Base-by-base conservation (phyloP, 352 stramenopile species). In the Plasmopara halstedii region DNA sequence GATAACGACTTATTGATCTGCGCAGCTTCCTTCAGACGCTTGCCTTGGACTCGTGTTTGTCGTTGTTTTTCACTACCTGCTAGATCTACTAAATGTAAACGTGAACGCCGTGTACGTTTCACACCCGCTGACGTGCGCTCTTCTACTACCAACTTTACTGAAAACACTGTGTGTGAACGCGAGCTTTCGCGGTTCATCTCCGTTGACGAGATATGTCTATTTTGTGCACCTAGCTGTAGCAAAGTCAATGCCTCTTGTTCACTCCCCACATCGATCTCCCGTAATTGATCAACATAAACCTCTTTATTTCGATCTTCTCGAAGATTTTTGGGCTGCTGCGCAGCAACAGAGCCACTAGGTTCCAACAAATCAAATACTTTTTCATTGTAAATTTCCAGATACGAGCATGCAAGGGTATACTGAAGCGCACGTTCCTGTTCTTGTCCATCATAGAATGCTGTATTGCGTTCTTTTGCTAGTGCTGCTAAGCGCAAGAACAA, bases 111-210 rank as follows among this genome's bases (percentile, higher is more conserved):
- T 1, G 71, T 92, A 35, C 86, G 64, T 17, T 75, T 53, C 13
- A 82, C 61, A 15, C 78, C 80, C 23, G 60, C 53, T 3, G 67
- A 61, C 10, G 79, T 85, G 20, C 80, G 68, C 37, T 89, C 58
- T 3, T 68, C 83, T 18, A 87, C 83, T 50, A 97, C 78, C 32
- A 99, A 46, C 39, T 92, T 85, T 17, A 99, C 72, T 11, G 94
- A 97, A 54, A 99, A 99, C 18, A 99, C 95, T 5, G 95, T 94
- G 58, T 99, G 96, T 0, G 90, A 98, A 10, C 96, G 76, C 49
- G 89, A 98, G 31, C 85, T 98, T 52, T 95, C 94, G 19, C 83
- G 66, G 67, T 99, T 99, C 96, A 99, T 99, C 25, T 97, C 73
- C 0, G 96, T 99, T 2, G 88, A 84, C 4, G 87, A 95, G 43